phyloP scores from a whole-genome alignment of 2,329 filamentous ascomycete genomes.

The Claviceps sp. region DNA sequence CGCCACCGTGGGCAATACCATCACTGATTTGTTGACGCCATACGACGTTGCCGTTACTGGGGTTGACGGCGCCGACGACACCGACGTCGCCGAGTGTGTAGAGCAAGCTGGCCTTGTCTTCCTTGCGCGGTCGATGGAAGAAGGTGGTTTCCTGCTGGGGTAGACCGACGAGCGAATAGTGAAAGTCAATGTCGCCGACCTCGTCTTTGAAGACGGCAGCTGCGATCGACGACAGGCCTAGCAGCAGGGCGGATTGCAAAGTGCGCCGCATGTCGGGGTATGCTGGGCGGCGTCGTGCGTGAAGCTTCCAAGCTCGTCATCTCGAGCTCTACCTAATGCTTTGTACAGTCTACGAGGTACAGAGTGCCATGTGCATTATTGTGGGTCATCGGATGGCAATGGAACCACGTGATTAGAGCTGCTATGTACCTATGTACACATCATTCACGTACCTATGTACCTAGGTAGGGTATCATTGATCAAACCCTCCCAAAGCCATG shows the following conservation, averaged over 20 bases:
- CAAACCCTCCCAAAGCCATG: too few species aligned
- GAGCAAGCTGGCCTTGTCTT: constrained; percentile 75
- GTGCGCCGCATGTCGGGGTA: constrained; percentile 21
- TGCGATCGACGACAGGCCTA: constrained; percentile 29
- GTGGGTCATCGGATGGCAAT: too few species aligned
- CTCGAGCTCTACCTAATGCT: background rate
- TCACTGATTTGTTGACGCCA: constrained; percentile 71
- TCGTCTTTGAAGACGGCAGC: constrained; percentile 76
- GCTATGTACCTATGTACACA: too few species aligned
- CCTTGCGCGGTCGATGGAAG: constrained; percentile 76
- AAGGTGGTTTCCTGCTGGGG: constrained; percentile 77
- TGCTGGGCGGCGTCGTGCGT: constrained; percentile 3
- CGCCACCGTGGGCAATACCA: constrained; percentile 30
- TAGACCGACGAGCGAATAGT: constrained; percentile 75
- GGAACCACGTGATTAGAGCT: too few species aligned
- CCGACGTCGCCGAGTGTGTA: constrained; percentile 82
- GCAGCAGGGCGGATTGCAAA: constrained; percentile 22
- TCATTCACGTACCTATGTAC: too few species aligned
- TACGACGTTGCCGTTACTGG: constrained; percentile 67
- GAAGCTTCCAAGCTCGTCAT: constrained; percentile 2
- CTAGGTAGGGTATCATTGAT: too few species aligned
- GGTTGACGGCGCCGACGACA: constrained; percentile 78
- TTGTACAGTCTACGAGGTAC: background rate
- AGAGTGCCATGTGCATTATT: too few species aligned
- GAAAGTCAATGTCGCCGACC: constrained; percentile 83